phyloP scores from a whole-genome alignment of 2,329 filamentous ascomycete species.

The Seiridium unicorne region DNA sequence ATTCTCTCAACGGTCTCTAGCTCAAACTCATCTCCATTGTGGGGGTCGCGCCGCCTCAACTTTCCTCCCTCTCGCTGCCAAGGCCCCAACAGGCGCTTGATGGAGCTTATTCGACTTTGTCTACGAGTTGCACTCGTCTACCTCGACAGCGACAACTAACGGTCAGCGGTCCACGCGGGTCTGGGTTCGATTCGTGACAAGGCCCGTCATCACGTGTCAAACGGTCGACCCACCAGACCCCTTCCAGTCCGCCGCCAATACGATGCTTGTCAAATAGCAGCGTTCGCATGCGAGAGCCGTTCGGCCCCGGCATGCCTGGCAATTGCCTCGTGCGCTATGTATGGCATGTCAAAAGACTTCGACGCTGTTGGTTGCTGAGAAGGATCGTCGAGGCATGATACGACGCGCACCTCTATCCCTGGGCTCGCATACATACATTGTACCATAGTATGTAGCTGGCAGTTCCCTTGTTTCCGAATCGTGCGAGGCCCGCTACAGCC shows the following conservation, averaged over 20 bases:
- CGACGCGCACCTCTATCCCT: not conserved
- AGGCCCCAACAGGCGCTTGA: too few species aligned
- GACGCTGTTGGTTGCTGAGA: not conserved
- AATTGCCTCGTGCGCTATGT: not conserved
- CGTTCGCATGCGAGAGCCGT: not conserved
- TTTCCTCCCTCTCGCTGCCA: too few species aligned
- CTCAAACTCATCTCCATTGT: too few species aligned
- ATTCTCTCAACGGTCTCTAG: too few species aligned
- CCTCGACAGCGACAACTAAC: not conserved
- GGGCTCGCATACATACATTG: too few species aligned
- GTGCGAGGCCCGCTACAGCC: too few species aligned
- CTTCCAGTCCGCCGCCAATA: not conserved
- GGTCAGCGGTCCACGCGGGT: not conserved
- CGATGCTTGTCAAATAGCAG: not conserved
- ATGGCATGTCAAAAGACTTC: not conserved
- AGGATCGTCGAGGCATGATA: not conserved
- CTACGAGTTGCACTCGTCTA: not conserved
- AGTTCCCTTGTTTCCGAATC: too few species aligned
- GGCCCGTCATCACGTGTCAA: not conserved
- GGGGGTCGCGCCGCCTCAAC: too few species aligned
- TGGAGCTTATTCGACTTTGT: not conserved
- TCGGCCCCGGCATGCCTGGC: not conserved
- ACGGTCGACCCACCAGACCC: not conserved
- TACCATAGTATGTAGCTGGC: too few species aligned
- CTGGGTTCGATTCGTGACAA: not conserved